These are phyloP conservation scores for Colletotrichum trifolii DNA, from an alignment of 2,329 filamentous ascomycete genomes.

Conservation along the genomic window DNA sequence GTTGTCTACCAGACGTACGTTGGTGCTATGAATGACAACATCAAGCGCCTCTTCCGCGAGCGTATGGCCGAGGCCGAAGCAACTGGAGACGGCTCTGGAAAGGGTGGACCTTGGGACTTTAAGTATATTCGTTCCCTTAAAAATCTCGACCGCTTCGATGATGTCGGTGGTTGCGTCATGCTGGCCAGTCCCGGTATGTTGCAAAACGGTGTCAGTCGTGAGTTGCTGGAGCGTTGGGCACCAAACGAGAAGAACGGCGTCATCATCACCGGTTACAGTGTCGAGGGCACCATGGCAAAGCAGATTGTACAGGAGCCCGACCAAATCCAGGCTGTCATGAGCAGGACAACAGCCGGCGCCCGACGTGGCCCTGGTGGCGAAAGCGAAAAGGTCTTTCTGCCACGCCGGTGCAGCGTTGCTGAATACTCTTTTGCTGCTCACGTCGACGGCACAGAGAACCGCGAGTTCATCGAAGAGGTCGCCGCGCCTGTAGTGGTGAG, in stretches of 20 bases:
- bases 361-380: constrained; percentile 74
- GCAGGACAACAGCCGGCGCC: constrained; percentile 72
- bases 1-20: constrained; percentile 98
- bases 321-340: constrained; percentile 94
- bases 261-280: constrained; percentile 97
- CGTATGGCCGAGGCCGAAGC: constrained; percentile 91
- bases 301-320: constrained; percentile 95
- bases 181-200: constrained; percentile 98
- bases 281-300: constrained; percentile 98
- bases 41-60: constrained; percentile 93
- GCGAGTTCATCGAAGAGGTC: constrained; percentile 96
- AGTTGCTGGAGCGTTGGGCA: constrained; percentile 94
- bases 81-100: constrained; percentile 77
- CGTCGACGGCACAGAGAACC: constrained; percentile 94
- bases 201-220: constrained; percentile 93
- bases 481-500: constrained; percentile 90
- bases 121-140: constrained; percentile 92
- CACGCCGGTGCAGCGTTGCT: constrained; percentile 89
- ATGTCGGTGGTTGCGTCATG: constrained; percentile 96
- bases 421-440: constrained; percentile 97
- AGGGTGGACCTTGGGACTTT: constrained; percentile 96
- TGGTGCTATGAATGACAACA: constrained; percentile 98
- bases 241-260: constrained; percentile 98
- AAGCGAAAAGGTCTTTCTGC: constrained; percentile 90
- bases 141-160: constrained; percentile 94